phyloP scores from a whole-genome alignment of 2,329 filamentous ascomycete species.

The Trichocomaceae sp. region DNA sequence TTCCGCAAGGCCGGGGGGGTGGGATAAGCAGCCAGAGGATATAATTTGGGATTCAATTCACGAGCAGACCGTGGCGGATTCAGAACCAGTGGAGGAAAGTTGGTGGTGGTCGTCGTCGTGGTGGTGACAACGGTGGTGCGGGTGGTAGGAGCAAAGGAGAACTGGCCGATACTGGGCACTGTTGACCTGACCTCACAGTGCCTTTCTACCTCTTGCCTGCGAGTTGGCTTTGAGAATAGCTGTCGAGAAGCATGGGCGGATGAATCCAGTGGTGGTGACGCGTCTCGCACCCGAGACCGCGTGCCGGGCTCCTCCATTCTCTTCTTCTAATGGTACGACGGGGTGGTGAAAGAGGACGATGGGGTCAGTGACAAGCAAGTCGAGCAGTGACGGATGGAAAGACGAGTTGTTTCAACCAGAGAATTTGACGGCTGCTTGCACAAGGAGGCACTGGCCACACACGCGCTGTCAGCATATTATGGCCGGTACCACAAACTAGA shows the following conservation, averaged over 20 bases:
- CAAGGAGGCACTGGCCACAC: conserved; percentile 11
- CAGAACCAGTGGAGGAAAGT: conserved; percentile 76
- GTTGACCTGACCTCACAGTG: conserved; percentile 19
- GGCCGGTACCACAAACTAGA: conserved; percentile 10
- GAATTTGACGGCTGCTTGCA: conserved; percentile 1
- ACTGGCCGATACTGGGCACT: conserved; percentile 48
- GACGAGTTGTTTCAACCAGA: background rate
- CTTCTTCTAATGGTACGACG: background rate
- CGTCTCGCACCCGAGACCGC: conserved; percentile 14
- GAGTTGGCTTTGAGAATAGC: conserved; percentile 10
- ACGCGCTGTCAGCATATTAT: conserved; percentile 11
- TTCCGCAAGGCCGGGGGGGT: conserved; percentile 73
- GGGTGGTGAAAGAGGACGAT: background rate
- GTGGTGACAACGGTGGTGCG: conserved; percentile 71
- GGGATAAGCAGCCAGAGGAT: conserved; percentile 75
- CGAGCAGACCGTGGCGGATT: conserved; percentile 63
- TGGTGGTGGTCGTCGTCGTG: conserved; percentile 77
- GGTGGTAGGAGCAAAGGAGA: conserved; percentile 57
- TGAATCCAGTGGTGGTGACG: conserved; percentile 12
- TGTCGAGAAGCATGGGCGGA: conserved; percentile 7
- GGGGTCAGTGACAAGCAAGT: background rate
- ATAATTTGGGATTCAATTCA: conserved; percentile 77
- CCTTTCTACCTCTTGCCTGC: conserved; percentile 25
- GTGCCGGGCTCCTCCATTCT: conserved; percentile 12
- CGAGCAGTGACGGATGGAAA: background rate